phyloP scores from a whole-genome alignment of 108 stramenopile genomes.

The Cyclostephanos invisitatus region DNA sequence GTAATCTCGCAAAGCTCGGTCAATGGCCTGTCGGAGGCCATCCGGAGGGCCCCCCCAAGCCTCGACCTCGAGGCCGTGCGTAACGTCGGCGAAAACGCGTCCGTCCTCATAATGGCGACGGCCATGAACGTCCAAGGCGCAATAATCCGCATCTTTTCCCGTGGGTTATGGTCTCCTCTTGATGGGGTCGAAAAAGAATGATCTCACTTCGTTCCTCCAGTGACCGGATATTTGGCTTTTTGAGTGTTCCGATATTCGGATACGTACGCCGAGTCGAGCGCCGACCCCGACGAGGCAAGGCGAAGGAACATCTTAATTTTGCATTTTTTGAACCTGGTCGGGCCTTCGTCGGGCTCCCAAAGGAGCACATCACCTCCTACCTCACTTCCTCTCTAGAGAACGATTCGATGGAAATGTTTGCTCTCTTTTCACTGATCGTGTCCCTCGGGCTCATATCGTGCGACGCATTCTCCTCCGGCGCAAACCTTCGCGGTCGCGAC shows the following conservation, averaged over 20 bases:
- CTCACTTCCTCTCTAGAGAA: background rate
- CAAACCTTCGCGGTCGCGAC: background rate
- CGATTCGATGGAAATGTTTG: slow-evolving; percentile 9
- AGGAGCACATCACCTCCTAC: too few species aligned
- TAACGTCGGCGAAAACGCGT: background rate
- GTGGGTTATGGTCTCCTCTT: background rate
- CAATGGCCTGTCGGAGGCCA: slow-evolving; percentile 17
- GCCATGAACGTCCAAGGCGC: background rate
- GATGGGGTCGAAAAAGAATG: background rate
- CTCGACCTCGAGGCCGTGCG: background rate
- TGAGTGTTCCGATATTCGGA: too few species aligned
- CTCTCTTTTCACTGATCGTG: slow-evolving; percentile 5
- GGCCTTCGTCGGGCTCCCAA: too few species aligned
- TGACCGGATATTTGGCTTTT: background rate
- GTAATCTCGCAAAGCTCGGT: slow-evolving; percentile 30
- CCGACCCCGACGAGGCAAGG: too few species aligned
- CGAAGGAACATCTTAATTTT: too few species aligned
- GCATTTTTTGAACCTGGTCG: too few species aligned
- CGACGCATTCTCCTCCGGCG: slow-evolving; percentile 4
- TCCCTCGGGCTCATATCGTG: background rate
- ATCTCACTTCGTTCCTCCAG: background rate
- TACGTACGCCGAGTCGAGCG: too few species aligned
- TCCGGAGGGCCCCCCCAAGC: slow-evolving; percentile 3
- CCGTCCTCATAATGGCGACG: slow-evolving; percentile 1
- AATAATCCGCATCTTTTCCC: slow-evolving; percentile 10